Evolutionary conservation across 1,284 basidiomycete genomes (phyloP), one percentile per base, ranked within the genome.

Genomic region (Malassezia obtusa): DNA sequence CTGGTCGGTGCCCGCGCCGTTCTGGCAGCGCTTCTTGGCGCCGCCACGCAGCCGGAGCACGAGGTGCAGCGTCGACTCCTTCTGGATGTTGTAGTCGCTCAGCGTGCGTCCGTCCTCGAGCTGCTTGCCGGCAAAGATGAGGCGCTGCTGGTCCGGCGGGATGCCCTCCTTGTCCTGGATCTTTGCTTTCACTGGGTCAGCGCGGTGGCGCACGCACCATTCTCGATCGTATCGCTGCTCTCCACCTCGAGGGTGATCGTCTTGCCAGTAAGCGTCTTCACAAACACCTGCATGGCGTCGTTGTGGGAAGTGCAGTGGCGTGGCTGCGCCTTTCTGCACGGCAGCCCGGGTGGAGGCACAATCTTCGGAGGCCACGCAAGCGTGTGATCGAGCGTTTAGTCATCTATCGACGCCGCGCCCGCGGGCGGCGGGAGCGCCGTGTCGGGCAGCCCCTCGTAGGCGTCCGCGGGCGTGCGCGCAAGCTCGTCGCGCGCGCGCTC

Each of bases 71-170:
- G 68, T 70, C 32, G 62, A 61, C 61, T 72, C 66, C 74, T 94
- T 94, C 74, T 96, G 91, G 71, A 77, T 80, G 75, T 96, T 95
- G 75, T 86, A 80, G 52, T 77, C 76, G 50, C 73, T 73, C 45
- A 77, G 70, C 28, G 76, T 77, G 31, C 76, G 68, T 26, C 77
- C 77, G 58, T 77, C 77, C 63, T 78, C 77, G 48, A 96, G 85
- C 79, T 96, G 91, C 80, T 95, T 95, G 69, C 91, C 91, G 50
- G 91, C 91, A 75, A 95, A 96, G 80, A 95, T 94, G 76, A 96
- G 78, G 65, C 91, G 89, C 77, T 95, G 91, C 78, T 95, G 89
- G 79, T 94, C 90, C 65, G 88, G 88, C 54, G 88, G 87, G 58
- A 91, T 91, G 28, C 88, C 77, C 64, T 79, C 78, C 74, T 80